phyloP scores from a whole-genome alignment of 441 rosid genomes.

The Flueggea neowawraea region DNA sequence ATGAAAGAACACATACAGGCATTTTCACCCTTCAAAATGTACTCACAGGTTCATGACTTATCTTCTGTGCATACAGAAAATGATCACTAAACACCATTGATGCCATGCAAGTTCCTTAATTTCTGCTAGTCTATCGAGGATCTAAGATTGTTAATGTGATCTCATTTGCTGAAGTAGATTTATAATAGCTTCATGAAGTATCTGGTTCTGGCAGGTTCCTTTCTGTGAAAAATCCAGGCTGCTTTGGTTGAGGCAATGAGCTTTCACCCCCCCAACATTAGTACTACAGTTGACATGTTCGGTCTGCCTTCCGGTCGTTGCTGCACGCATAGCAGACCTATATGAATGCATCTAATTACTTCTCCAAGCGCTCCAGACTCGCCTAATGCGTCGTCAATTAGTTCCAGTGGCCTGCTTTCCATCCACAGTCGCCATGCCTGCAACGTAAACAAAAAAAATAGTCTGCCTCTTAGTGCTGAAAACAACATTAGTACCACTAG shows the following conservation, averaged over 20 bases:
- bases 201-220: slow-evolving; percentile 12
- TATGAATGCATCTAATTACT: slow-evolving; percentile 44
- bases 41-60: too few relatives aligned
- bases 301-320: slow-evolving; percentile 41
- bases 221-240: slow-evolving; percentile 14
- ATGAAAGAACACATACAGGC: too few relatives aligned
- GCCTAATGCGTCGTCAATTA: background rate
- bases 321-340: slow-evolving; percentile 49
- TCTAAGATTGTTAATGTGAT: slow-evolving; percentile 56
- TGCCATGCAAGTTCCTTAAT: too few relatives aligned
- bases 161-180: slow-evolving; percentile 50
- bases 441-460: background rate
- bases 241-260: slow-evolving; percentile 17
- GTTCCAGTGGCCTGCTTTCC: background rate
- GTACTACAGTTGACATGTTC: slow-evolving; percentile 36
- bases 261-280: slow-evolving; percentile 40
- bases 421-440: slow-evolving; percentile 16
- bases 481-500: too few relatives aligned
- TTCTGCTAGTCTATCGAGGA: slow-evolving; percentile 22
- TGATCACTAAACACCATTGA: too few relatives aligned
- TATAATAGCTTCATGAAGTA: slow-evolving; percentile 43
- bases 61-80: too few relatives aligned
- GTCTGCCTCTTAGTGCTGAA: too few relatives aligned
- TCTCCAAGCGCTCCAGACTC: slow-evolving; percentile 26
- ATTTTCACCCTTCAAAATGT: too few relatives aligned